A percentile compares a stretch with the other conserved stretches of the same genome.
Conservation (phyloP, 306 rosid species). For the Lupinus albus region DNA sequence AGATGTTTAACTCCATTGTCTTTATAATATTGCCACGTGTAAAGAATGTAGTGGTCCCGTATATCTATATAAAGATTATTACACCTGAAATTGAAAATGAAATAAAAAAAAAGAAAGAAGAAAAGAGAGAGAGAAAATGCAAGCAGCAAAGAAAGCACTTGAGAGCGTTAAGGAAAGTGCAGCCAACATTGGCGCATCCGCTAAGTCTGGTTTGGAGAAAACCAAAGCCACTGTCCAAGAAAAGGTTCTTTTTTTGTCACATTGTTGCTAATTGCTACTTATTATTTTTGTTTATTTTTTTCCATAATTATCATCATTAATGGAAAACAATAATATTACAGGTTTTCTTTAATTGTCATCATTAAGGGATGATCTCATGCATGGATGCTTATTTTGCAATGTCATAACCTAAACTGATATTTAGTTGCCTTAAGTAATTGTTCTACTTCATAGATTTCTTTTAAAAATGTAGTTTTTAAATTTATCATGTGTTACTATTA, state of each 20-base stretch:
- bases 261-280: neutral
- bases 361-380: too few species aligned
- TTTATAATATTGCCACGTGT: slow-evolving; percentile 28
- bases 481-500: too few species aligned
- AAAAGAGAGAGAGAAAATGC: too few species aligned
- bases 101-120: neutral
- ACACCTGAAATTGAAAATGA: neutral
- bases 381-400: too few species aligned
- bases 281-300: too few species aligned
- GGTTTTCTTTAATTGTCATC: too few species aligned
- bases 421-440: too few species aligned
- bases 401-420: too few species aligned
- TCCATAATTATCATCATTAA: too few species aligned
- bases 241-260: slow-evolving; percentile 52
- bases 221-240: slow-evolving; percentile 71
- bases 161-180: slow-evolving; percentile 58
- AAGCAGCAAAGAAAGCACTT: neutral
- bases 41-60: neutral
- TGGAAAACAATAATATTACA: too few species aligned
- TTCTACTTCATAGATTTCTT: too few species aligned
- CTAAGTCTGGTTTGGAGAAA: slow-evolving; percentile 76
- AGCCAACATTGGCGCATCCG: slow-evolving; percentile 74
- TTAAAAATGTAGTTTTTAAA: too few species aligned
- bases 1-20: neutral
- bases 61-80: neutral